phyloP scores from a whole-genome alignment of 352 stramenopile genomes.

The Phytopythium vexans region DNA sequence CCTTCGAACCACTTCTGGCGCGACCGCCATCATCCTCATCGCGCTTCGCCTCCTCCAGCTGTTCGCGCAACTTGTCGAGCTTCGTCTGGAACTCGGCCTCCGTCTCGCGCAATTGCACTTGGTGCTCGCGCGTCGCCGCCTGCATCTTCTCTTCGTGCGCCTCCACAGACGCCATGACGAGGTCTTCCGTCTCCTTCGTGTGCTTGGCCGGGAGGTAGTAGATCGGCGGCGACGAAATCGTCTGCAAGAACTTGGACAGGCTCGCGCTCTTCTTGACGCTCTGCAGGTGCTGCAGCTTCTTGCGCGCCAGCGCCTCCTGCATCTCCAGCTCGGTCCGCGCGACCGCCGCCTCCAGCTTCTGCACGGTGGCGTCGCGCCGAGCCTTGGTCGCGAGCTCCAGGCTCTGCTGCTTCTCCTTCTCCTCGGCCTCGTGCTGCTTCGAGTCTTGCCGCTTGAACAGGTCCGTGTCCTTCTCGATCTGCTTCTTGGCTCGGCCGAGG shows the following conservation, averaged over 20 bases:
- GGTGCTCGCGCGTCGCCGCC: conserved; percentile 27
- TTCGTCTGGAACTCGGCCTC: conserved; percentile 48
- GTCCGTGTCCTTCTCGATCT: conserved; percentile 74
- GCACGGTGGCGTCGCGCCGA: conserved; percentile 28
- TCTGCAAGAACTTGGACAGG: conserved; percentile 64
- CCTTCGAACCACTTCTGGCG: conserved; percentile 11
- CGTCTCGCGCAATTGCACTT: conserved; percentile 45
- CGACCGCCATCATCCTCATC: conserved; percentile 1
- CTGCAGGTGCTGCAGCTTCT: conserved; percentile 63
- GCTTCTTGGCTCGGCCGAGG: conserved; percentile 72
- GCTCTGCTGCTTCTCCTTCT: conserved; percentile 68
- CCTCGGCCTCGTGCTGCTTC: conserved; percentile 57
- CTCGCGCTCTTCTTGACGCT: conserved; percentile 35
- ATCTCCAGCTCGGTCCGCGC: conserved; percentile 41
- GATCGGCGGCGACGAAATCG: conserved; percentile 60
- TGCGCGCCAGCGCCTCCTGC: conserved; percentile 46
- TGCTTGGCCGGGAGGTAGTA: conserved; percentile 71
- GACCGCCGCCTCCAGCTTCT: conserved; percentile 42
- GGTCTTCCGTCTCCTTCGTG: conserved; percentile 75
- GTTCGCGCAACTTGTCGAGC: conserved; percentile 38
- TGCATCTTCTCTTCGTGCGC: conserved; percentile 66
- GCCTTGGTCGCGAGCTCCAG: conserved; percentile 41
- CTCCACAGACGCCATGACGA: conserved; percentile 66
- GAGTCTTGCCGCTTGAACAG: conserved; percentile 72
- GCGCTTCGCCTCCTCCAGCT: conserved; percentile 36